These are phyloP conservation scores for Saccharomyces hybrid DNA, from an alignment of 1,139 yeast genomes.

Conservation along the genomic window DNA sequence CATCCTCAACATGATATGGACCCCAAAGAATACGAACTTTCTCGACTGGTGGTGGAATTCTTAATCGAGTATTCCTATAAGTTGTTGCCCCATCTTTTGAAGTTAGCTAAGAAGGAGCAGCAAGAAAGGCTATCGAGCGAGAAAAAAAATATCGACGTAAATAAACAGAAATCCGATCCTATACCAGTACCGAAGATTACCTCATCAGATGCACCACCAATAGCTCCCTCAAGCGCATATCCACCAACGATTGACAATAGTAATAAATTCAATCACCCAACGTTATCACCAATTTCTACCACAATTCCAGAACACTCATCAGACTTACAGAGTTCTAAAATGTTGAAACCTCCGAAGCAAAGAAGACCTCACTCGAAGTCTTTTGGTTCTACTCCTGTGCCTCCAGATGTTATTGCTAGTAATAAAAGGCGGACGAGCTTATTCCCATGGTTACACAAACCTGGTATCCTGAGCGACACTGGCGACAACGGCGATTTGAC, in stretches of 20 bases:
- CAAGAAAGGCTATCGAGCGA: constrained; percentile 8
- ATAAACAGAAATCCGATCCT: constrained; percentile 5
- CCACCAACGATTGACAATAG: background rate
- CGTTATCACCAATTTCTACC: background rate
- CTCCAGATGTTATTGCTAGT: constrained; percentile 42
- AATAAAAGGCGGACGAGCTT: constrained; percentile 23
- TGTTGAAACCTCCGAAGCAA: constrained; percentile 12
- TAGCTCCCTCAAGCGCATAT: background rate
- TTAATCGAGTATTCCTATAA: constrained; percentile 80
- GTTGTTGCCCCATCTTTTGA: constrained; percentile 52
- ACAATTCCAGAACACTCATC: background rate
- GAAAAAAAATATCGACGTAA: constrained; percentile 4
- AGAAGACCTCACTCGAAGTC: constrained; percentile 54
- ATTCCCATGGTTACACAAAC: constrained; percentile 28
- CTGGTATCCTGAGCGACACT: constrained; percentile 29
- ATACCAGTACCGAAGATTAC: background rate
- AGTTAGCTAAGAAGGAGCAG: constrained; percentile 25
- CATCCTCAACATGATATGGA: constrained; percentile 90
- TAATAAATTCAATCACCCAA: background rate
- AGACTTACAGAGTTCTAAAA: constrained; percentile 9
- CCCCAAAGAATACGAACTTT: constrained; percentile 83
- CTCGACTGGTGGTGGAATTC: constrained; percentile 82
- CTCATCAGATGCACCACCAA: background rate
- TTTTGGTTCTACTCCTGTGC: constrained; percentile 44
- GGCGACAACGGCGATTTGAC: constrained; percentile 19